Evolutionary conservation across 192 early-diverging fungal genomes (phyloP), one percentile per base, ranked within the genome.

Genomic region (Pilobolus umbonatus): DNA sequence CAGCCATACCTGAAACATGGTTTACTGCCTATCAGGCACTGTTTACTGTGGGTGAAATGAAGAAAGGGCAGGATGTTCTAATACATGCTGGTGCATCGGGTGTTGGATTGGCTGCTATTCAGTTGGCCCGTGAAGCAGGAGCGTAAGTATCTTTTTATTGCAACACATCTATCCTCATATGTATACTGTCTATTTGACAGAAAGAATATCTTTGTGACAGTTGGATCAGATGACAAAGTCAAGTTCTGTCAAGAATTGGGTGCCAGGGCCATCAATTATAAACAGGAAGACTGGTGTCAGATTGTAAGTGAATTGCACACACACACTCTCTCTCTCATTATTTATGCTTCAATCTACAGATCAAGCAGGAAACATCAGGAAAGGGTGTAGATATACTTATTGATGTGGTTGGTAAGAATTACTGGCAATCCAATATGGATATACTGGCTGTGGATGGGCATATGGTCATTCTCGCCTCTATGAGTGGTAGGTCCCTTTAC

Each of bases 1-100:
- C 90, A 3, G 81, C 86, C 7, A 75, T 92, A 38, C 89, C 88
- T 17, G 89, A 92, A 58, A 80, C 79, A 45, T 88, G 84, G 85
- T 85, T 85, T 69, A 92, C 89, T 5, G 89, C 89, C 0, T 88
- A 79, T 55, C 87, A 92, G 62, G 85, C 85, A 1, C 62, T 92
- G 29, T 77, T 76, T 34, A 71, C 72, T 36, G 81, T 89, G 52
- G 78, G 74, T 52, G 62, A 77, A 11, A 29, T 88, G 5, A 55
- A 77, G n/a, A 47, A 60, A 25, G 78, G 83, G 46, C 80, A 91
- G 31, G 77, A 81, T 57, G 75, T 91, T 4, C 61, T 93, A 58
- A 86, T 91, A 34, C 91, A 93, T 69, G 91, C 89, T 5, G 91
- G 85, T 2, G 87, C 88, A 0, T 78, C 77, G 22, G 86, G 87